Conservation (phyloP, 2,329 filamentous ascomycete species). For the Epichloe gansuensis region DNA sequence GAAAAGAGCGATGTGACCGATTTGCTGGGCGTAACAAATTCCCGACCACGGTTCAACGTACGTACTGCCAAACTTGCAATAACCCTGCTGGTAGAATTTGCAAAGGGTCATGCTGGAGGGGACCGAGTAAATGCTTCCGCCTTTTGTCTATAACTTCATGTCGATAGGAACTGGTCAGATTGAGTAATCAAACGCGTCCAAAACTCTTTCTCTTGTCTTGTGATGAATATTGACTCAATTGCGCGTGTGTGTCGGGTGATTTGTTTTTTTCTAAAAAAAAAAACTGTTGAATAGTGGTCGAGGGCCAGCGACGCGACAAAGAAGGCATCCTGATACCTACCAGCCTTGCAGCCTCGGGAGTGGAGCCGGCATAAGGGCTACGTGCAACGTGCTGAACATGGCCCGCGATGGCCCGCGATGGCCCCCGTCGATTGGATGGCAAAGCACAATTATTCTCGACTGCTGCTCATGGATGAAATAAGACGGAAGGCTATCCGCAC, state of each 20-base stretch:
- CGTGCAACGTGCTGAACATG: background rate
- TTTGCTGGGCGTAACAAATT: background rate
- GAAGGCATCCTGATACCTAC: background rate
- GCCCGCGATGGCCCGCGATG: too few relatives aligned
- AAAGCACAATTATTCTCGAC: too few relatives aligned
- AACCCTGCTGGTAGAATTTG: constrained; percentile 37
- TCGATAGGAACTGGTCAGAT: background rate
- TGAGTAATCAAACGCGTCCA: background rate
- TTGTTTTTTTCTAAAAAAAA: background rate
- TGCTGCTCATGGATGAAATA: too few relatives aligned
- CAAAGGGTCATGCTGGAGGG: constrained; percentile 27
- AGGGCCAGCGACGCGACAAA: constrained; percentile 7
- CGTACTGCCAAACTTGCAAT: constrained; percentile 36
- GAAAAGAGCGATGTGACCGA: background rate
- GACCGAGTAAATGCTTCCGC: background rate
- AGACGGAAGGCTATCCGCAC: too few relatives aligned
- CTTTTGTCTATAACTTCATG: constrained; percentile 5
- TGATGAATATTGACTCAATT: background rate
- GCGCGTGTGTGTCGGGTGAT: background rate
- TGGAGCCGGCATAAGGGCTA: background rate
- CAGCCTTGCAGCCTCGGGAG: constrained; percentile 7
- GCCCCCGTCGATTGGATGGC: too few relatives aligned
- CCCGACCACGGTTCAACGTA: background rate
- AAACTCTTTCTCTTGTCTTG: background rate
- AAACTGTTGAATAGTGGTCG: background rate